A percentile compares a stretch with the other conserved stretches of the same genome.
phyloP scores from a whole-genome alignment of 495 filamentous ascomycete species.

The Pyrenula aspistea region DNA sequence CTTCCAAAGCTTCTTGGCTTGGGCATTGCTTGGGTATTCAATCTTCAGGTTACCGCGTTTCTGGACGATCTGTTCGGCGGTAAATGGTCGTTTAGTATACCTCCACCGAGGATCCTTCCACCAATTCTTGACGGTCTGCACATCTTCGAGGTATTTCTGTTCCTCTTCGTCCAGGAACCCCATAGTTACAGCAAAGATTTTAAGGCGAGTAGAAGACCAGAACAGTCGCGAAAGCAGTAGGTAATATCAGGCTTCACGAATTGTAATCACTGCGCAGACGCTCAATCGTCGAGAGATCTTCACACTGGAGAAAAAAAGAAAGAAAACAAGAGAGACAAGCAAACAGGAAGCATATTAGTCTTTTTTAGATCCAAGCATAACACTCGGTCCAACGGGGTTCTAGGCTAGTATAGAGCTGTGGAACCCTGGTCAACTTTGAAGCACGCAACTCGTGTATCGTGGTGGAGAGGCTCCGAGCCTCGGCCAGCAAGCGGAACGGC shows the following conservation, averaged over 20 bases:
- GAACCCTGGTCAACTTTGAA: too few relatives aligned
- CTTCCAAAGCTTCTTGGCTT: slow-evolving; percentile 89
- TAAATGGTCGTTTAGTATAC: slow-evolving; percentile 84
- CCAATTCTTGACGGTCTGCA: slow-evolving; percentile 82
- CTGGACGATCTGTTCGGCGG: slow-evolving; percentile 89
- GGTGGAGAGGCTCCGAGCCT: neutral
- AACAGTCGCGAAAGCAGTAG: too few relatives aligned
- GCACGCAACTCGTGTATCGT: too few relatives aligned
- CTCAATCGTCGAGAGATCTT: too few relatives aligned
- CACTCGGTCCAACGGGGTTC: neutral
- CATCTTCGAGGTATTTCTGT: slow-evolving; percentile 64
- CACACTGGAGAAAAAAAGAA: neutral
- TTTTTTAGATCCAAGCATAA: neutral
- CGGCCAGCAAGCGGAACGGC: neutral
- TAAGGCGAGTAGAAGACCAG: too few relatives aligned
- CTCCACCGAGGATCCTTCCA: slow-evolving; percentile 89
- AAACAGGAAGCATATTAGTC: neutral
- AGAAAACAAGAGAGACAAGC: neutral
- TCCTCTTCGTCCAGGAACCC: slow-evolving; percentile 61
- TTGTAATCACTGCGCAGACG: too few relatives aligned
- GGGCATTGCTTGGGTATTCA: slow-evolving; percentile 76
- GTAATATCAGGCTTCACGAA: too few relatives aligned
- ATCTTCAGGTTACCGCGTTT: slow-evolving; percentile 90
- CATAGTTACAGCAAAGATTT: too few relatives aligned
- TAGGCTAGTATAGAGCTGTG: neutral